Base-by-base conservation (phyloP, 305 asterid genomes). In the Rubia tinctorum region DNA sequence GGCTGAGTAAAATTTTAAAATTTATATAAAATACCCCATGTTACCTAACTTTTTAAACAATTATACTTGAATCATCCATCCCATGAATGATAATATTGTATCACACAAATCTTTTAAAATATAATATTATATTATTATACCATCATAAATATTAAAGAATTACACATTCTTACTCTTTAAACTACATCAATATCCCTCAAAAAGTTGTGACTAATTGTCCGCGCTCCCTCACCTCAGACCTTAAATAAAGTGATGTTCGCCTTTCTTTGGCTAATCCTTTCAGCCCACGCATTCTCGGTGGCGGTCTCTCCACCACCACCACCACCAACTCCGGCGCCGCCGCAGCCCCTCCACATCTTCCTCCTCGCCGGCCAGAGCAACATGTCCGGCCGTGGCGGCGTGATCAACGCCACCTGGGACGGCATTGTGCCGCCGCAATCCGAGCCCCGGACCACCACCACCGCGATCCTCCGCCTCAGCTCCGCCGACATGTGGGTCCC, bases 371-470 rank as follows among this genome's bases (percentile, higher is more conserved):
- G 88, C 13, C 85, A 86, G 43, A 82, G 86, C 80, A 83, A 86
- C 73, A 86, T 86, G 90, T 79, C 83, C 14, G 88, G 88, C 27
- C 39, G 90, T 34, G 88, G 85, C 1, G 85, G 88, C 2, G 84
- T 86, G 13, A 12, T 66, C 20, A 73, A 76, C 20, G 62, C 59
- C 58, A 80, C 76, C 15, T 83, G 84, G 86, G 82, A 81, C 62
- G 75, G 77, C 13, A 45, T 43, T 8, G 58, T 83, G 43, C 87
- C 88, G 2, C 64, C 8, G 0, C 80, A 80, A 22, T 83, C 78
- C 45, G 68, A 66, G 6, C 13, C 80, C 2, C 69, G 66, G 18
- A 18, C 73, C 1, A n/a, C n/a, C n/a, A 40, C 71, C 2, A 45
- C 71, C 7, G n/a, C 0, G 12, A 71, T 86, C 67, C 76, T 84